Evolutionary conservation across 192 early-diverging fungal species (phyloP).

Genomic region (Coemansia sp.): DNA sequence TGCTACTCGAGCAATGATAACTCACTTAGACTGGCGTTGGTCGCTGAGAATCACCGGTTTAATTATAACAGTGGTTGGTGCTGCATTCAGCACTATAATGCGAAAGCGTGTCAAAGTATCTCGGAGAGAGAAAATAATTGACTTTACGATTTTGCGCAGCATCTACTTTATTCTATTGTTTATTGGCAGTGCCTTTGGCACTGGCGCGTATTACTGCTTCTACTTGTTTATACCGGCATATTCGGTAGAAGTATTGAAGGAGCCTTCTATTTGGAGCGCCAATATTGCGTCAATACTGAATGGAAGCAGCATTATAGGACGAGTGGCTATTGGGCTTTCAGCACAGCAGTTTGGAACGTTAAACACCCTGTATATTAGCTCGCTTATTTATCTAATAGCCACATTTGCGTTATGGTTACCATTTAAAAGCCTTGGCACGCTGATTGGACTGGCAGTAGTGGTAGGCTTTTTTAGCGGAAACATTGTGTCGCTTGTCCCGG

Average conservation of each 20-base stretch:
- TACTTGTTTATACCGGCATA: conserved; percentile 15
- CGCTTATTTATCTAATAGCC: conserved; percentile 18
- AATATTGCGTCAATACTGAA: conserved; percentile 41
- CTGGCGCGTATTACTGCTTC: conserved; percentile 8
- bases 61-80: conserved; percentile 40
- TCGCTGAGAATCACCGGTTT: conserved; percentile 64
- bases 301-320: conserved; percentile 23
- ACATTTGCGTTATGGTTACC: conserved; percentile 39
- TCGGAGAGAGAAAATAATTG: conserved; percentile 18
- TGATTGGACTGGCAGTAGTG: conserved; percentile 19
- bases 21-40: conserved; percentile 56
- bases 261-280: conserved; percentile 22
- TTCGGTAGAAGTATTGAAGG: conserved; percentile 11
- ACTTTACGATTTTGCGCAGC: conserved; percentile 12
- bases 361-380: conserved; percentile 20
- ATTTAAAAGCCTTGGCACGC: conserved; percentile 19
- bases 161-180: conserved; percentile 12
- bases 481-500: conserved; percentile 35
- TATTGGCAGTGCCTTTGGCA: conserved; percentile 6
- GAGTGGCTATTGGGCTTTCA: conserved; percentile 22
- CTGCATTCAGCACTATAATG: conserved; percentile 15
- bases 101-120: conserved; percentile 15
- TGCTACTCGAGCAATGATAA: conserved; percentile 55
- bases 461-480: conserved; percentile 39
- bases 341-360: conserved; percentile 25